Percentiles rank a stretch among this genome's conserved stretches.
These are phyloP conservation scores for Naganishia antarctica DNA, from an alignment of 768 basidiomycete genomes.

Conservation along the genomic window DNA sequence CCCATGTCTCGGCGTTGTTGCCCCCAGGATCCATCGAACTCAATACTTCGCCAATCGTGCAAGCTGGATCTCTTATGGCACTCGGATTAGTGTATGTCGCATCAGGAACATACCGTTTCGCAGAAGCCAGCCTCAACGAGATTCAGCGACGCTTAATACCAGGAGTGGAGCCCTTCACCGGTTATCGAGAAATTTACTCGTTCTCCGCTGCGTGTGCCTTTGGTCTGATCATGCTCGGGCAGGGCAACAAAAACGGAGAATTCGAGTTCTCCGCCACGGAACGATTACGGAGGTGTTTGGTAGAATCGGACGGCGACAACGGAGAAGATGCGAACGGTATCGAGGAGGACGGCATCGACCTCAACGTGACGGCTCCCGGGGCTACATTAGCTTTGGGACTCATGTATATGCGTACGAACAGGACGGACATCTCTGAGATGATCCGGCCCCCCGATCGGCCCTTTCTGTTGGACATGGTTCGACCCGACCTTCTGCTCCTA, in stretches of 20 bases:
- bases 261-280: slow-evolving; percentile 68
- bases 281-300: slow-evolving; percentile 67
- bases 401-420: slow-evolving; percentile 83
- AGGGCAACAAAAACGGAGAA: slow-evolving; percentile 65
- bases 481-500: slow-evolving; percentile 78
- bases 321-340: slow-evolving; percentile 53
- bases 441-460: slow-evolving; percentile 76
- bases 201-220: slow-evolving; percentile 83
- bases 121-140: slow-evolving; percentile 81
- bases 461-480: slow-evolving; percentile 73
- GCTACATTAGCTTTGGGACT: slow-evolving; percentile 83
- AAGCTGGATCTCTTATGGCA: slow-evolving; percentile 79
- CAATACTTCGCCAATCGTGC: slow-evolving; percentile 82
- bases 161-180: slow-evolving; percentile 75
- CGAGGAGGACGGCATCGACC: slow-evolving; percentile 62
- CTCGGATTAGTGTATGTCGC: slow-evolving; percentile 87
- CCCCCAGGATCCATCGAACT: slow-evolving; percentile 81
- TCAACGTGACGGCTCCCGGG: slow-evolving; percentile 84
- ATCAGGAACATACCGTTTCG: slow-evolving; percentile 80
- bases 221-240: slow-evolving; percentile 93
- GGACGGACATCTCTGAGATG: slow-evolving; percentile 79
- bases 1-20: slow-evolving; percentile 87
- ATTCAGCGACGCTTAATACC: slow-evolving; percentile 71
- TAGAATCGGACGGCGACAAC: slow-evolving; percentile 60
- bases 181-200: slow-evolving; percentile 87